These are phyloP conservation scores for Neurospora sp. DNA, from an alignment of 495 filamentous ascomycete species.

Conservation along the genomic window DNA sequence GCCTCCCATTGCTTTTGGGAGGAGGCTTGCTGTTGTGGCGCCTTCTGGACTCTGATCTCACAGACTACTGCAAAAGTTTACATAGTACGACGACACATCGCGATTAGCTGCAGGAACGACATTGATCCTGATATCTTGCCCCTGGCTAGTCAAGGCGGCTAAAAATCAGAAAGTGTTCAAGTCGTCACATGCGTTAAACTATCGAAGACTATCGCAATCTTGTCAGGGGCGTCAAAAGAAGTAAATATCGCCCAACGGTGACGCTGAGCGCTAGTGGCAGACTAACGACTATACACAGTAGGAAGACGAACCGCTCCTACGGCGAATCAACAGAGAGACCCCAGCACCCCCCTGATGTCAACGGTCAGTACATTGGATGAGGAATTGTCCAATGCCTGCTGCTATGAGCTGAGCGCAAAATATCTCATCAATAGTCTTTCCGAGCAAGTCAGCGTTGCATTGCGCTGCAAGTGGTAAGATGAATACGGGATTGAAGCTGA, in stretches of 20 bases:
- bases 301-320: not conserved
- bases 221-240: not conserved
- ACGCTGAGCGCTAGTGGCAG: not conserved
- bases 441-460: not conserved
- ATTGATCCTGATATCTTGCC: not conserved
- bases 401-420: not conserved
- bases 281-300: not conserved
- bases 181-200: not conserved
- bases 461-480: not conserved
- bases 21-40: not conserved
- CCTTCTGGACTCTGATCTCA: not conserved
- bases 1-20: not conserved
- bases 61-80: not conserved
- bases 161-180: not conserved
- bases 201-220: not conserved
- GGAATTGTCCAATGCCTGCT: not conserved
- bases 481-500: not conserved
- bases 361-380: not conserved
- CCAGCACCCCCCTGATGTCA: not conserved
- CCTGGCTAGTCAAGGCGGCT: not conserved
- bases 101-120: not conserved
- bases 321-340: not conserved
- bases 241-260: not conserved
- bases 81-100: not conserved
- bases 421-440: not conserved